These are phyloP conservation scores for Zelopaecilomyces penicillatus DNA, from an alignment of 2,329 filamentous ascomycete species.

Conservation along the genomic window DNA sequence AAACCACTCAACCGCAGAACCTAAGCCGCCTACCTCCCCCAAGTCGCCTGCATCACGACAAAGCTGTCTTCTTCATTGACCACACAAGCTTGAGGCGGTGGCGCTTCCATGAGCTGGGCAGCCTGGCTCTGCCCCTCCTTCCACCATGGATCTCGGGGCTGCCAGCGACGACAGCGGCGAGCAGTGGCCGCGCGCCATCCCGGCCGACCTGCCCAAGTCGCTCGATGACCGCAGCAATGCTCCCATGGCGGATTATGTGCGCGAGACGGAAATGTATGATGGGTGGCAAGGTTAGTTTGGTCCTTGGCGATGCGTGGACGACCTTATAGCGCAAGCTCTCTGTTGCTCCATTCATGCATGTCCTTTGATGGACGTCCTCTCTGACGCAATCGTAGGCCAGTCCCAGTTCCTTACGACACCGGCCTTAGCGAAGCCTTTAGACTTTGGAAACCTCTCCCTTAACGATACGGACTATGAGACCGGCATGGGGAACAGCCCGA, in stretches of 20 bases:
- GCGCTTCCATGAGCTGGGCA: conserved; percentile 24
- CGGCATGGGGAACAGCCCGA: conserved; percentile 41
- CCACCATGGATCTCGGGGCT: conserved; percentile 52
- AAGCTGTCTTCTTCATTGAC: too few species aligned
- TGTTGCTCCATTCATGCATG: neutral
- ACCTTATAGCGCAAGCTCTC: neutral
- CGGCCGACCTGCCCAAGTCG: conserved; percentile 80
- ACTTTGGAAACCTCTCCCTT: conserved; percentile 73
- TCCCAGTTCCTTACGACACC: conserved; percentile 90
- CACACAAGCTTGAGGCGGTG: neutral
- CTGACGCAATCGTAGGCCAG: conserved; percentile 55
- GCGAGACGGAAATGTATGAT: conserved; percentile 96
- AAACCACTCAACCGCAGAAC: too few species aligned
- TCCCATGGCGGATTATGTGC: conserved; percentile 52
- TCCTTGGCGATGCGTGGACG: conserved; percentile 2
- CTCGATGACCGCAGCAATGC: conserved; percentile 77
- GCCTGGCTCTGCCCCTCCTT: conserved; percentile 29
- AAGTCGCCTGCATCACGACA: too few species aligned
- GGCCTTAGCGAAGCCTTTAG: conserved; percentile 72
- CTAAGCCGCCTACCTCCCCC: too few species aligned
- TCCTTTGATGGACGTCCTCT: neutral
- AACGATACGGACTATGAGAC: conserved; percentile 72
- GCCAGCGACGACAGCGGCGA: conserved; percentile 31
- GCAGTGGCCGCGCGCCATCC: conserved; percentile 49
- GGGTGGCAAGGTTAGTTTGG: conserved; percentile 78